Conservation (phyloP, 345 rosid genomes). For the Luvunga scandens region DNA sequence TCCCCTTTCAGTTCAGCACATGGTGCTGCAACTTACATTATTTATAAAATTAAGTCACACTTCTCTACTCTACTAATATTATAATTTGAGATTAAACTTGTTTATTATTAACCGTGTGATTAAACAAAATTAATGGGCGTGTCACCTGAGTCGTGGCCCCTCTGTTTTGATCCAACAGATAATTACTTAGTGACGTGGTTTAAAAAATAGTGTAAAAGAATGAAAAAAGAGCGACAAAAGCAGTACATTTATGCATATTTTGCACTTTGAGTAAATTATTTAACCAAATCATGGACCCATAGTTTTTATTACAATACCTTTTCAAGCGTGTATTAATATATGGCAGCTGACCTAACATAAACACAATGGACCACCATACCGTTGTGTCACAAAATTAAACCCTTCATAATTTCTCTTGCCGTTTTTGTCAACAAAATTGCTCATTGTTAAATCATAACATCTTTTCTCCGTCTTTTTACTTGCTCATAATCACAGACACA, state of each 20-base stretch:
- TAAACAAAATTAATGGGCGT: not conserved
- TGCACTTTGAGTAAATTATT: too few relatives aligned
- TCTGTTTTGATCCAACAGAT: not conserved
- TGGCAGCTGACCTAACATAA: not conserved
- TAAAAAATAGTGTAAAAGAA: too few relatives aligned
- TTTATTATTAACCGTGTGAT: not conserved
- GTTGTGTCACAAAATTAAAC: not conserved
- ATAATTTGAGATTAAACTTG: not conserved
- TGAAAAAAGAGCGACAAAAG: too few relatives aligned
- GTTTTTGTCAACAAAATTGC: not conserved
- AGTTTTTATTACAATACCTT: not conserved
- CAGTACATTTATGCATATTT: too few relatives aligned
- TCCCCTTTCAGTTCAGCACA: not conserved
- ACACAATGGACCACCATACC: conserved; percentile 7
- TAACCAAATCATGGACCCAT: not conserved
- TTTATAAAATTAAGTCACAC: too few relatives aligned
- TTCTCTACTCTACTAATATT: too few relatives aligned
- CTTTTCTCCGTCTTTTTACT: not conserved
- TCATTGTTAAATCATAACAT: not conserved
- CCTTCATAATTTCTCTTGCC: not conserved
- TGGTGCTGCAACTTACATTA: not conserved
- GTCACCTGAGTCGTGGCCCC: not conserved
- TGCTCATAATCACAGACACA: too few relatives aligned
- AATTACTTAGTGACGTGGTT: too few relatives aligned
- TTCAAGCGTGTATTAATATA: not conserved